Evolutionary conservation across 495 filamentous ascomycete species (phyloP), one percentile per base, ranked within the genome.

Genomic region (Tuber indicum): DNA sequence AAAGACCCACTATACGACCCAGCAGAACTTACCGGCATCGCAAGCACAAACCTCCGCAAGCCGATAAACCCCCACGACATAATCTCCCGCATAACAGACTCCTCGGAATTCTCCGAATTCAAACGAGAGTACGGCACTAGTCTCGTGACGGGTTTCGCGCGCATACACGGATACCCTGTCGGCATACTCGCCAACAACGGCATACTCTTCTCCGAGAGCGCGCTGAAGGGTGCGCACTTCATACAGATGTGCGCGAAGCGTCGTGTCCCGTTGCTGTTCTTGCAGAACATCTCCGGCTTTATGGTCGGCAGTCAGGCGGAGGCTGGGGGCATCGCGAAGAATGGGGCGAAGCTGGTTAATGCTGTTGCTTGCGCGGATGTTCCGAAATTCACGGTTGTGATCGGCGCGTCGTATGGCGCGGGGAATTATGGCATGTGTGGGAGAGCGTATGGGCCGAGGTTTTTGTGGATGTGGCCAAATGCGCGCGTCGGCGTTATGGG

Each of bases 401-500:
- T 98, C 42, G 96, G 96, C 7, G 91, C 92, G 16, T 94, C 91
- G 84, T 98, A 98, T 85, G 96, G 89, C 75, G 89, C 89, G 4
- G 89, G 89, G 17, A 91, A 91, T 82, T 91, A 91, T 76, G 89
- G 89, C 72, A 91, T 91, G 89, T 91, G 94, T 85, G 96, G 96
- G n/a, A 91, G 96, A 69, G 96, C 96, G 3, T 99, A 98, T 85
- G 89, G 89, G 6, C 96, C 96, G 1, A 87, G 94, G 19, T 91
- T 99, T 83, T 85, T 99, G 75, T 99, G 93, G 90, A 97, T 96
- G 90, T 99, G 96, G 96, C 96, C 96, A 21, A 97, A 96, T 81
- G 93, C 96, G 32, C 91, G 92, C 81, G 95, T 97, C 77, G 93
- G 92, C 12, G 96, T 99, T 75, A 99, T 99, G 96, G 96, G 96